Percentiles rank a stretch among this genome's conserved stretches.
phyloP scores from a whole-genome alignment of 2,329 filamentous ascomycete species.

The Monilinia aucupariae region DNA sequence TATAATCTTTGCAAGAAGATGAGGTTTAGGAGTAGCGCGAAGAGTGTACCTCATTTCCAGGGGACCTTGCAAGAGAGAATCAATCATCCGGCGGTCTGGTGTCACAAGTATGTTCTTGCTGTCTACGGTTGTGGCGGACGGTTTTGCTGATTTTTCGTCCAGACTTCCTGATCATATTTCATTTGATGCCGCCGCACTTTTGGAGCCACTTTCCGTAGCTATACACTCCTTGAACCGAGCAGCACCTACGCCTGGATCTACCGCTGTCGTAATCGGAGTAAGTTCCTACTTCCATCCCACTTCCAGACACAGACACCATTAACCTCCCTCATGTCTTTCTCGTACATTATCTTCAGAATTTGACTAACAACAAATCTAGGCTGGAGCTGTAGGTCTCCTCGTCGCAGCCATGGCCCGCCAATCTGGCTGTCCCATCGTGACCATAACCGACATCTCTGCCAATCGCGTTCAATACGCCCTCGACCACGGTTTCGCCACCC shows the following conservation, averaged over 20 bases:
- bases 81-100: constrained; percentile 58
- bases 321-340: not conserved
- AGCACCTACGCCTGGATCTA: constrained; percentile 46
- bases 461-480: constrained; percentile 56
- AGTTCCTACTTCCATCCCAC: not conserved
- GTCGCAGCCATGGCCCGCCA: constrained; percentile 58
- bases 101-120: constrained; percentile 47
- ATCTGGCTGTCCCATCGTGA: constrained; percentile 54
- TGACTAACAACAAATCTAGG: not conserved
- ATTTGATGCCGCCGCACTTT: constrained; percentile 54
- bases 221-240: constrained; percentile 57
- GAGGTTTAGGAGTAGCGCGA: constrained; percentile 57
- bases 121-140: too few relatives aligned
- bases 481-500: constrained; percentile 53
- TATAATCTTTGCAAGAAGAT: constrained; percentile 60
- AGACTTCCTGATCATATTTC: constrained; percentile 55
- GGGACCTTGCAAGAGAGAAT: constrained; percentile 58
- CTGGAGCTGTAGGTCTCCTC: constrained; percentile 57
- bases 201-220: constrained; percentile 58
- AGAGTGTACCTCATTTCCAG: constrained; percentile 58
- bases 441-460: constrained; percentile 55
- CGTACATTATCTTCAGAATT: not conserved
- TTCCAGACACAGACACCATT: not conserved
- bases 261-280: constrained; percentile 56
- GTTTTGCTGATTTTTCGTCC: constrained; percentile 8